These are phyloP conservation scores for Puccinia novopanici DNA, from an alignment of 1,284 basidiomycete genomes.

Conservation along the genomic window DNA sequence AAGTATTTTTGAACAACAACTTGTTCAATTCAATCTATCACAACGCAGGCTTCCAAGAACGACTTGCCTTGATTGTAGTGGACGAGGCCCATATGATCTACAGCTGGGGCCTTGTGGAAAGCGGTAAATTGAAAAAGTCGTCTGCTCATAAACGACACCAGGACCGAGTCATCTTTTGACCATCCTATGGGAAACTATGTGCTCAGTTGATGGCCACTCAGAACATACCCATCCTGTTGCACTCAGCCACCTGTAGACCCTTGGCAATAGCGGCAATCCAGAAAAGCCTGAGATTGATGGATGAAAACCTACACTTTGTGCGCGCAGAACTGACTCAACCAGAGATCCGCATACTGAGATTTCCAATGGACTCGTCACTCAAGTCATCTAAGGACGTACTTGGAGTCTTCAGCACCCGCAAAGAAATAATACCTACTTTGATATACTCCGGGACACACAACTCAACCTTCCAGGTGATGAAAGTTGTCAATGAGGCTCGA, in stretches of 20 bases:
- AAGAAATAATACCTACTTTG: neutral
- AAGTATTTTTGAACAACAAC: neutral
- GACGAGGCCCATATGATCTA: too few species aligned
- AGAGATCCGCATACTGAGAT: constrained; percentile 13
- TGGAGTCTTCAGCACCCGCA: neutral
- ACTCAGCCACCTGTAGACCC: constrained; percentile 4
- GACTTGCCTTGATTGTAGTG: neutral
- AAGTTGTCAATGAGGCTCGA: neutral
- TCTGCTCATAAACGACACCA: neutral
- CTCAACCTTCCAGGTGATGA: neutral
- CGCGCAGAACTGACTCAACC: neutral
- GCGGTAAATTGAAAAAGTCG: neutral
- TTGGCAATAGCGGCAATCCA: neutral
- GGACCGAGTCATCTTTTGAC: neutral
- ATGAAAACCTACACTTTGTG: neutral
- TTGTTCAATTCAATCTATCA: neutral
- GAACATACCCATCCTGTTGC: neutral
- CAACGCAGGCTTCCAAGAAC: neutral
- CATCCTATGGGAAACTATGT: neutral
- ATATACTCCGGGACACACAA: constrained; percentile 15
- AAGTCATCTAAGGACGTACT: neutral
- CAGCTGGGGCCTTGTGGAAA: constrained; percentile 25
- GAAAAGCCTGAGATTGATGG: neutral
- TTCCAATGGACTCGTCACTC: neutral
- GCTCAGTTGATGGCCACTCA: neutral